Evolutionary conservation across 2,329 filamentous ascomycete genomes (phyloP).

Genomic region (Neophaeococcomyces aloes): DNA sequence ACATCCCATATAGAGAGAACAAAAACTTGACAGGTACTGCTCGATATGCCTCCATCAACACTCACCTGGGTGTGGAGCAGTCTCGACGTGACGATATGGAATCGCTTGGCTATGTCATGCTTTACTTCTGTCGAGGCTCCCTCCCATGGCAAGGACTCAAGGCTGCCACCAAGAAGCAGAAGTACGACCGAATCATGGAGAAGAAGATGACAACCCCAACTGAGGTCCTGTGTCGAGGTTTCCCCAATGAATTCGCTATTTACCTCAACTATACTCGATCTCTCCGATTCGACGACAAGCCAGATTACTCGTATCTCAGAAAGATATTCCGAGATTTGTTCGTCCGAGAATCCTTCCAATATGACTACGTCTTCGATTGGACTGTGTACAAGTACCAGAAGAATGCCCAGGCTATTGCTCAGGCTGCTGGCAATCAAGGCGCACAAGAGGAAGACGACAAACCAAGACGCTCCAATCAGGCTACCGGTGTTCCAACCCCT

Average conservation of each 20-base stretch:
- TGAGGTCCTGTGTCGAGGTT: conserved; percentile 91
- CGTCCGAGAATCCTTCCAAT: conserved; percentile 97
- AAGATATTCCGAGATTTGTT: conserved; percentile 99
- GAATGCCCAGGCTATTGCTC: conserved; percentile 89
- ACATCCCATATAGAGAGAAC: conserved; percentile 99
- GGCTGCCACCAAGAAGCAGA: conserved; percentile 99
- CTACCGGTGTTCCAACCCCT: conserved; percentile 49
- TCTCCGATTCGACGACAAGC: conserved; percentile 98
- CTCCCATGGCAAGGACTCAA: conserved; percentile 98
- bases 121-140: conserved; percentile 98
- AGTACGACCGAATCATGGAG: conserved; percentile 99
- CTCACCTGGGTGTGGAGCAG: conserved; percentile 95
- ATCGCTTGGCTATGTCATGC: conserved; percentile 96
- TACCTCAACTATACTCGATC: conserved; percentile 99
- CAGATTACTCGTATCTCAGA: conserved; percentile 97
- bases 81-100: conserved; percentile 99
- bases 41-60: conserved; percentile 98
- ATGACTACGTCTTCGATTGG: conserved; percentile 99
- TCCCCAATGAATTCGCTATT: conserved; percentile 98
- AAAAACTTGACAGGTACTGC: conserved; percentile 99
- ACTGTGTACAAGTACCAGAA: conserved; percentile 99
- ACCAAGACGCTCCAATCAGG: conserved; percentile 58
- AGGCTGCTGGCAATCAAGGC: conserved; percentile 58
- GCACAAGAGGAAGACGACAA: conserved; percentile 64
- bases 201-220: conserved; percentile 99